These are phyloP conservation scores for Aureobasidium vineae DNA, from an alignment of 2,329 filamentous ascomycete species.

Conservation along the genomic window DNA sequence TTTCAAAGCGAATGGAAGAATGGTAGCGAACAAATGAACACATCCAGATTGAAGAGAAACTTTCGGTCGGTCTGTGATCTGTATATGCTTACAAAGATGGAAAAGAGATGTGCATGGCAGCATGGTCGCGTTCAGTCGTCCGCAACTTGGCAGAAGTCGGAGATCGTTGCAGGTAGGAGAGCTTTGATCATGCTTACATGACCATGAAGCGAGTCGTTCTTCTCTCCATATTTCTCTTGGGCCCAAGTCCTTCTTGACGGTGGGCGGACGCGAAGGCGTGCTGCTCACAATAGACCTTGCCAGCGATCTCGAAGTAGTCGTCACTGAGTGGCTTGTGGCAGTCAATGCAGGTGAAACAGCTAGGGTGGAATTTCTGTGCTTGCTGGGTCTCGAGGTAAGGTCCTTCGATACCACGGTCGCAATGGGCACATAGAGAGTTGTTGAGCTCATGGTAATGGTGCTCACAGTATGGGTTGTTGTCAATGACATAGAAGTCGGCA, in stretches of 20 bases:
- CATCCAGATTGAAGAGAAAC: background rate
- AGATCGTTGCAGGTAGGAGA: background rate
- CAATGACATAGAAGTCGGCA: constrained; percentile 86
- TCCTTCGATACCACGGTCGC: constrained; percentile 84
- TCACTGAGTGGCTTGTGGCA: constrained; percentile 72
- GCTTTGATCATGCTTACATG: constrained; percentile 31
- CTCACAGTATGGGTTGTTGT: constrained; percentile 86
- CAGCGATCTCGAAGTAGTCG: constrained; percentile 88
- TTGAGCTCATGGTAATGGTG: constrained; percentile 92
- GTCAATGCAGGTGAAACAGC: constrained; percentile 80
- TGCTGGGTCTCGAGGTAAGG: constrained; percentile 84
- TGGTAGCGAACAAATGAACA: background rate
- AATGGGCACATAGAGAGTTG: constrained; percentile 76
- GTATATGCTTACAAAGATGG: background rate
- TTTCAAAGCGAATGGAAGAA: constrained; percentile 8
- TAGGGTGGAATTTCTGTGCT: constrained; percentile 76
- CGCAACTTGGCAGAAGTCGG: background rate
- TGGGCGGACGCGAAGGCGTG: constrained; percentile 61
- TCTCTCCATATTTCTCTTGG: constrained; percentile 32
- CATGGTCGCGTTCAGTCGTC: constrained; percentile 20
- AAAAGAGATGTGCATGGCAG: constrained; percentile 11
- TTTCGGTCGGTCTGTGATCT: background rate
- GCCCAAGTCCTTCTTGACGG: constrained; percentile 17
- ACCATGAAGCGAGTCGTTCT: constrained; percentile 40
- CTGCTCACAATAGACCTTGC: constrained; percentile 77